Percentiles rank a stretch among this genome's conserved stretches.
These are phyloP conservation scores for Wallacemonas sp. DNA, from an alignment of 208 protist species.

Conservation along the genomic window DNA sequence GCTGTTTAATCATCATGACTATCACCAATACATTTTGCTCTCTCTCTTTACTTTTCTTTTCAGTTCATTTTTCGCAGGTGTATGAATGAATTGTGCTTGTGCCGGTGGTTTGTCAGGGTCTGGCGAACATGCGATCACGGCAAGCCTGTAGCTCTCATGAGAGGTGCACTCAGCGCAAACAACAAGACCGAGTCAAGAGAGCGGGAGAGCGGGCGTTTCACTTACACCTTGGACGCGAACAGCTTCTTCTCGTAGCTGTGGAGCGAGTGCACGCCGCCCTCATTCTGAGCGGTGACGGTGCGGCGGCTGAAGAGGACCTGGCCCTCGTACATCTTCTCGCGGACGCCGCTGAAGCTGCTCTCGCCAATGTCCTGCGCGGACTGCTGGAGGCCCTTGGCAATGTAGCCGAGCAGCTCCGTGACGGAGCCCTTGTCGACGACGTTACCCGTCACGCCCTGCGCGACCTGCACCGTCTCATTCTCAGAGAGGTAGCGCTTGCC, in stretches of 20 bases:
- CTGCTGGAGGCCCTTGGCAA: slow-evolving; percentile 93
- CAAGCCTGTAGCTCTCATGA: too few relatives aligned
- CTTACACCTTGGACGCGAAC: slow-evolving; percentile 80
- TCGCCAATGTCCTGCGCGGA: slow-evolving; percentile 94
- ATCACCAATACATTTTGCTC: too few relatives aligned
- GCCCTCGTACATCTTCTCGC: slow-evolving; percentile 88
- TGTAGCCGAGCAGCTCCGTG: slow-evolving; percentile 84
- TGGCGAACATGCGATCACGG: too few relatives aligned
- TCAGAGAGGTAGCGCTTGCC: slow-evolving; percentile 92
- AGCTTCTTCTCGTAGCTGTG: slow-evolving; percentile 93
- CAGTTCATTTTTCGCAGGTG: slow-evolving; percentile 7
- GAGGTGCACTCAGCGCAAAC: too few relatives aligned
- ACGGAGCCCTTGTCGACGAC: slow-evolving; percentile 94
- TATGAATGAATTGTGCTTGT: too few relatives aligned
- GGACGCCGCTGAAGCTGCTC: slow-evolving; percentile 73
- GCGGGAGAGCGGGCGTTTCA: background rate
- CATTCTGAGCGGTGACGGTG: slow-evolving; percentile 89
- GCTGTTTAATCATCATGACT: too few relatives aligned
- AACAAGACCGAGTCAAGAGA: too few relatives aligned
- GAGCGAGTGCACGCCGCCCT: slow-evolving; percentile 93
- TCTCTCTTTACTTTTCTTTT: background rate
- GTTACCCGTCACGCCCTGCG: slow-evolving; percentile 92
- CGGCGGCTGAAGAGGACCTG: slow-evolving; percentile 93
- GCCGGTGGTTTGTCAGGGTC: too few relatives aligned
- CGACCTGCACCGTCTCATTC: slow-evolving; percentile 90